Conservation (phyloP, 768 basidiomycete genomes). For the Dioszegia hungarica region DNA sequence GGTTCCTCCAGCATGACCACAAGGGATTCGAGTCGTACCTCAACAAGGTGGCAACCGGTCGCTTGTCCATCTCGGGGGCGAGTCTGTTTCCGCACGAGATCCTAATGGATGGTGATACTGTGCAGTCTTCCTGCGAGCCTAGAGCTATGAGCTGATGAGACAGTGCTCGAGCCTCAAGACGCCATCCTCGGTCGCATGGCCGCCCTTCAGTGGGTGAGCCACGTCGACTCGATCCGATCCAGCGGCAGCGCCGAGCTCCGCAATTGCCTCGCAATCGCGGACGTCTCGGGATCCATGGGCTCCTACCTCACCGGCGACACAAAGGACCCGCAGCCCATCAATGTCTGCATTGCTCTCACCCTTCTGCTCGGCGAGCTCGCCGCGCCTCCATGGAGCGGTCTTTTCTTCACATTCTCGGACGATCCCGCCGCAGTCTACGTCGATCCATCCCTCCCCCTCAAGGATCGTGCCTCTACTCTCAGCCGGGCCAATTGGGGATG, state of each 20-base stretch:
- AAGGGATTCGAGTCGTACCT: constrained; percentile 60
- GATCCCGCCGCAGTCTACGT: constrained; percentile 56
- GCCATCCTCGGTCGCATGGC: constrained; percentile 52
- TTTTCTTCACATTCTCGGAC: constrained; percentile 66
- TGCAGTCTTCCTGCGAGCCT: not conserved
- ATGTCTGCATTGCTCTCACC: constrained; percentile 63
- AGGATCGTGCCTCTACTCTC: constrained; percentile 52
- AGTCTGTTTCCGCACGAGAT: constrained; percentile 59
- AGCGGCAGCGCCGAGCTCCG: constrained; percentile 59
- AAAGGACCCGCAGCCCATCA: constrained; percentile 53
- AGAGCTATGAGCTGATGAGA: not conserved
- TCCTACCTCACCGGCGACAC: not conserved
- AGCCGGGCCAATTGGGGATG: constrained; percentile 52
- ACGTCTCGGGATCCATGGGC: constrained; percentile 73
- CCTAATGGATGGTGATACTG: constrained; percentile 51
- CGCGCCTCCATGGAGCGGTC: constrained; percentile 60
- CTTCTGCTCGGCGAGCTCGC: constrained; percentile 62
- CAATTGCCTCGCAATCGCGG: constrained; percentile 64
- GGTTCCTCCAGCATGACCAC: constrained; percentile 60
- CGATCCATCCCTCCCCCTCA: constrained; percentile 43
- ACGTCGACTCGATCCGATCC: constrained; percentile 54
- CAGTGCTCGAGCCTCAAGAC: not conserved
- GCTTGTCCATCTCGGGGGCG: constrained; percentile 58
- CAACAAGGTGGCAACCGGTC: constrained; percentile 56
- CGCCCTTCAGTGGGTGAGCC: constrained; percentile 64